Percentiles rank a stretch among this genome's conserved stretches.
Evolutionary conservation across 176 grass and related monocot species (phyloP).

Genomic region (Themeda triandra): DNA sequence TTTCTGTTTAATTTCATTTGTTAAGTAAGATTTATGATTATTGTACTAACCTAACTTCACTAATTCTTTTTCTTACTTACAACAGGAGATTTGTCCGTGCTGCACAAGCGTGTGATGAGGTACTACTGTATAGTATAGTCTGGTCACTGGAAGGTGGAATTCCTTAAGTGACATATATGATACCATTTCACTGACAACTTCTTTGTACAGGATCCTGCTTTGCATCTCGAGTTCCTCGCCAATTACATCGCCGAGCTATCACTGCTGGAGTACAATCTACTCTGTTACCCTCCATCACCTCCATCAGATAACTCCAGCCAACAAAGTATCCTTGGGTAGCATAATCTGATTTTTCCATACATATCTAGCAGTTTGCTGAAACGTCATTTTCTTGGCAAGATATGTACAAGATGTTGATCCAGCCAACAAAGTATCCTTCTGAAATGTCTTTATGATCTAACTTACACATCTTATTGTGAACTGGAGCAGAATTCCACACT

Average conservation of each 20-base stretch:
- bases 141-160: not conserved
- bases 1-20: not conserved
- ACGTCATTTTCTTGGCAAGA: conserved; percentile 88
- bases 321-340: no score
- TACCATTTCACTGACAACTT: conserved; percentile 17
- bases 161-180: not conserved
- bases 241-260: conserved; percentile 85
- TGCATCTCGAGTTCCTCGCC: conserved; percentile 89
- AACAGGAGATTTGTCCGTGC: conserved; percentile 78
- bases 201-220: conserved; percentile 53
- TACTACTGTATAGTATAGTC: conserved; percentile 30
- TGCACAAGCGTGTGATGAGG: conserved; percentile 81
- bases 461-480: not conserved
- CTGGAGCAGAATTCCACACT: conserved; percentile 77
- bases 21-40: not conserved
- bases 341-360: no score
- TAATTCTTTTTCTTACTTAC: conserved; percentile 24
- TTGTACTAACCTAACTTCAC: not conserved
- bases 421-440: conserved; percentile 72
- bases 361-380: no score
- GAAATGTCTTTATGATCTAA: conserved; percentile 22
- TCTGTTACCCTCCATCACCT: conserved; percentile 77
- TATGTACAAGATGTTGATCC: conserved; percentile 89
- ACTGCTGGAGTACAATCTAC: conserved; percentile 84
- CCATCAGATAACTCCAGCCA: no score